These are phyloP conservation scores for Phylloporus scabripes DNA, from an alignment of 768 basidiomycete genomes.

Conservation along the genomic window DNA sequence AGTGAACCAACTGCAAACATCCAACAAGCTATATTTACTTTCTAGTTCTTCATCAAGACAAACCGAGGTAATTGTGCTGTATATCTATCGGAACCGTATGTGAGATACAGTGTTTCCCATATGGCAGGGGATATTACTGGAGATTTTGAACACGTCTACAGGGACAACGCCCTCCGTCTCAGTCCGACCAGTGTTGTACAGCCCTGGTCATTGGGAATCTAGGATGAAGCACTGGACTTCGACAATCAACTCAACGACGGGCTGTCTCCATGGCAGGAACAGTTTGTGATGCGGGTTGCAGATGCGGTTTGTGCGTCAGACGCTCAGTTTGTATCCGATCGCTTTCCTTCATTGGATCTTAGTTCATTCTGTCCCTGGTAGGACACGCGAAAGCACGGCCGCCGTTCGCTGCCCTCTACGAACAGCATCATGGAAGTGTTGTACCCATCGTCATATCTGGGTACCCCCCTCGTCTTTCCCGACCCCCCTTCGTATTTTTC, in stretches of 20 bases:
- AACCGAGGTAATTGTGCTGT: too few species aligned
- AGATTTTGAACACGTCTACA: too few species aligned
- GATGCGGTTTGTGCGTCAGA: conserved; percentile 8
- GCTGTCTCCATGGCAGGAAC: conserved; percentile 8
- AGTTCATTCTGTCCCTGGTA: conserved; percentile 8
- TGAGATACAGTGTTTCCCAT: too few species aligned
- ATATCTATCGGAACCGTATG: too few species aligned
- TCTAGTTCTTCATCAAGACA: too few species aligned
- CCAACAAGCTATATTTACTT: too few species aligned
- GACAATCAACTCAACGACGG: conserved; percentile 12
- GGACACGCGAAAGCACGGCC: conserved; percentile 6
- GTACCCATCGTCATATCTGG: conserved; percentile 18
- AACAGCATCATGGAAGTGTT: conserved; percentile 22
- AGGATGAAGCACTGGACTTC: neutral
- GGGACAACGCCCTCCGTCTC: too few species aligned
- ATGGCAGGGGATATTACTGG: too few species aligned
- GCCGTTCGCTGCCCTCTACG: conserved; percentile 16
- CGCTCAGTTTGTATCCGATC: conserved; percentile 1
- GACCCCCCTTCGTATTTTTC: conserved; percentile 18
- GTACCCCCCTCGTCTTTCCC: conserved; percentile 6
- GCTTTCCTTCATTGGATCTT: neutral
- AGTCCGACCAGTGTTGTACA: neutral
- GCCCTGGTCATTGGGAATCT: neutral
- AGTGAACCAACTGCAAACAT: too few species aligned
- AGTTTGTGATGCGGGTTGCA: conserved; percentile 6